Conservation (phyloP, 2,329 filamentous ascomycete genomes). For the Graphium sp. region DNA sequence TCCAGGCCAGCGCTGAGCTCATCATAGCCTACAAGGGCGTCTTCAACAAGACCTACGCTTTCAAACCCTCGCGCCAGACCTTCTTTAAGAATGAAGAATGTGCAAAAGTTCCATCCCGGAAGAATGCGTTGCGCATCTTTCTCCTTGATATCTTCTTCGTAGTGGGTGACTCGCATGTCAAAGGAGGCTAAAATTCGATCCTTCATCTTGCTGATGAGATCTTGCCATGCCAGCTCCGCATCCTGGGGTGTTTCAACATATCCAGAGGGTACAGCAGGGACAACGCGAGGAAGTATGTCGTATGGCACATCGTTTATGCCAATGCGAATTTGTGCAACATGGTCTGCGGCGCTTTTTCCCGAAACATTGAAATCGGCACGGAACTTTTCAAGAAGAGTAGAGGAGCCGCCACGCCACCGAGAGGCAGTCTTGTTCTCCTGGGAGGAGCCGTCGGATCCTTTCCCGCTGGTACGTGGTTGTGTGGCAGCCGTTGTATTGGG, state of each 20-base stretch:
- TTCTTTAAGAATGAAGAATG: conserved; percentile 96
- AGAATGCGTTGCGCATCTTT: conserved; percentile 74
- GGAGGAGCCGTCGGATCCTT: conserved; percentile 30
- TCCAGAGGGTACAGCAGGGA: conserved; percentile 44
- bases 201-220: conserved; percentile 77
- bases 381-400: conserved; percentile 77
- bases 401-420: conserved; percentile 64
- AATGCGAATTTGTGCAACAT: conserved; percentile 73
- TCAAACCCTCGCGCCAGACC: conserved; percentile 88
- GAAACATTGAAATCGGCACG: conserved; percentile 76
- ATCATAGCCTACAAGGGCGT: conserved; percentile 87
- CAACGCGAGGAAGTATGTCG: conserved; percentile 43
- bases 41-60: conserved; percentile 87
- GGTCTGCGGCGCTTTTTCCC: conserved; percentile 54
- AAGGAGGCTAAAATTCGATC: conserved; percentile 76
- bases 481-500: conserved; percentile 70
- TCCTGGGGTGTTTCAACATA: conserved; percentile 62
- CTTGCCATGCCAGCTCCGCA: conserved; percentile 64
- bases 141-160: conserved; percentile 93
- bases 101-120: conserved; percentile 98
- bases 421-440: conserved; percentile 53
- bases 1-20: conserved; percentile 83
- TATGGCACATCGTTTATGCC: conserved; percentile 53
- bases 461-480: conserved; percentile 50
- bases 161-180: conserved; percentile 77